Percentiles rank a stretch among this genome's conserved stretches.
These are phyloP conservation scores for Barbatosphaeria neglecta DNA, from an alignment of 495 filamentous ascomycete species.

Conservation along the genomic window DNA sequence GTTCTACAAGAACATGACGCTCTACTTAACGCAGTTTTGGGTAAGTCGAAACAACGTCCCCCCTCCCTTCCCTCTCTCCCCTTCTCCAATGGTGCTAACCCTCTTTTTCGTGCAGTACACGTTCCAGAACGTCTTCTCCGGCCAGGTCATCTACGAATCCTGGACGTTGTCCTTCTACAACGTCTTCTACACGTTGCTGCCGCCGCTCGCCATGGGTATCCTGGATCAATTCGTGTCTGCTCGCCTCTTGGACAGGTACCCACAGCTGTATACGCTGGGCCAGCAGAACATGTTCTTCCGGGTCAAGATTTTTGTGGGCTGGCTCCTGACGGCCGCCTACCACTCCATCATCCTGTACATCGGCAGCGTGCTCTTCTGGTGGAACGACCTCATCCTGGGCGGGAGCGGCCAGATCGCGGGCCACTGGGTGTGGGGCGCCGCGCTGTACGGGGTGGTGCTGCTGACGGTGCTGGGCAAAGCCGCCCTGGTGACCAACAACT, in stretches of 20 bases:
- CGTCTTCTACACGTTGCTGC: slow-evolving; percentile 92
- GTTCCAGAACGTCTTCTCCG: slow-evolving; percentile 97
- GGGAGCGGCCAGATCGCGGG: slow-evolving; percentile 74
- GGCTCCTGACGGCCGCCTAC: slow-evolving; percentile 90
- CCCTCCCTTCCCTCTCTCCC: not conserved
- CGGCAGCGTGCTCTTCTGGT: slow-evolving; percentile 68
- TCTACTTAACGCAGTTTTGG: slow-evolving; percentile 99
- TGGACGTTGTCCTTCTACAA: slow-evolving; percentile 99
- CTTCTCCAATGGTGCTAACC: slow-evolving; percentile 20
- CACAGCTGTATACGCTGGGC: slow-evolving; percentile 86
- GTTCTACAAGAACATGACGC: slow-evolving; percentile 97
- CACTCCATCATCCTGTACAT: slow-evolving; percentile 90
- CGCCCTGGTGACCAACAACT: slow-evolving; percentile 87
- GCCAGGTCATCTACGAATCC: slow-evolving; percentile 96
- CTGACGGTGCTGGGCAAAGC: slow-evolving; percentile 92
- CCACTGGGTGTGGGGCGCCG: slow-evolving; percentile 96
- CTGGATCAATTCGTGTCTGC: slow-evolving; percentile 98
- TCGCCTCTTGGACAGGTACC: slow-evolving; percentile 91
- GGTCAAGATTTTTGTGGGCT: slow-evolving; percentile 79
- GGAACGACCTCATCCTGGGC: slow-evolving; percentile 57
- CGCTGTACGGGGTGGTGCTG: slow-evolving; percentile 81
- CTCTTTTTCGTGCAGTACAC: slow-evolving; percentile 56
- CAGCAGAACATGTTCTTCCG: slow-evolving; percentile 92
- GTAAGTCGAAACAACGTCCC: slow-evolving; percentile 32
- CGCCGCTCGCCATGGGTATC: slow-evolving; percentile 90